phyloP scores from a whole-genome alignment of 179 eudicot genomes.

The Pouteria campechiana region DNA sequence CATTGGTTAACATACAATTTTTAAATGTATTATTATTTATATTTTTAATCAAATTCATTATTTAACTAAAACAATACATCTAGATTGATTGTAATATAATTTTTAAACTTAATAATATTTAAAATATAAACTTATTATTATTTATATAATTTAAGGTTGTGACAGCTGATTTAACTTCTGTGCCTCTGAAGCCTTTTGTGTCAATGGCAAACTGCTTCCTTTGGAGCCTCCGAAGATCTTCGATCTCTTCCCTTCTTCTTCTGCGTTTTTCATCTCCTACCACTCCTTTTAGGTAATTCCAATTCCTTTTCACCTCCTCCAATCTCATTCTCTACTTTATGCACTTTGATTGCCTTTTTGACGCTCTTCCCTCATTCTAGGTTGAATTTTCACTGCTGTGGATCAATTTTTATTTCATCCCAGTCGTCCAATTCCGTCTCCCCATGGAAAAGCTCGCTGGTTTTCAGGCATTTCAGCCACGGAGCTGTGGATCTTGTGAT shows the following conservation, averaged over 20 bases:
- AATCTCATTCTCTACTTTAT: background rate
- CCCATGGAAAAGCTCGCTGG: slow-evolving; percentile 6
- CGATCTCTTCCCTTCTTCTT: background rate
- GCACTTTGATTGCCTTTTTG: background rate
- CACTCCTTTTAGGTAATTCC: background rate
- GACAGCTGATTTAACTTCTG: too few species aligned
- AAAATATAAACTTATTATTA: too few species aligned
- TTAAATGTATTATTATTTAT: too few species aligned
- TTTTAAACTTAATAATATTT: too few species aligned
- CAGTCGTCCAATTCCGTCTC: background rate
- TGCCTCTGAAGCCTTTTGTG: too few species aligned
- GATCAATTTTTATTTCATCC: slow-evolving; percentile 1
- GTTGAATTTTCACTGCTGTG: slow-evolving; percentile 1
- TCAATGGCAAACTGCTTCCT: slow-evolving; percentile 7
- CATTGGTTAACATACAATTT: too few species aligned
- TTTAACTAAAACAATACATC: too few species aligned
- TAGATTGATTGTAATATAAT: too few species aligned
- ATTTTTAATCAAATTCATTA: too few species aligned
- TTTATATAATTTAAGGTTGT: too few species aligned
- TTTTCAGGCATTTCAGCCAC: slow-evolving; percentile 34
- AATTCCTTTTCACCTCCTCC: background rate
- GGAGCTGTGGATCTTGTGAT: slow-evolving; percentile 66
- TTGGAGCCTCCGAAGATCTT: slow-evolving; percentile 4
- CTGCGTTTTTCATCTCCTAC: background rate
- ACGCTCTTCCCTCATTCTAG: slow-evolving; percentile 1